Conservation (phyloP, 176 grass and related monocot genomes). For the Areca catechu region DNA sequence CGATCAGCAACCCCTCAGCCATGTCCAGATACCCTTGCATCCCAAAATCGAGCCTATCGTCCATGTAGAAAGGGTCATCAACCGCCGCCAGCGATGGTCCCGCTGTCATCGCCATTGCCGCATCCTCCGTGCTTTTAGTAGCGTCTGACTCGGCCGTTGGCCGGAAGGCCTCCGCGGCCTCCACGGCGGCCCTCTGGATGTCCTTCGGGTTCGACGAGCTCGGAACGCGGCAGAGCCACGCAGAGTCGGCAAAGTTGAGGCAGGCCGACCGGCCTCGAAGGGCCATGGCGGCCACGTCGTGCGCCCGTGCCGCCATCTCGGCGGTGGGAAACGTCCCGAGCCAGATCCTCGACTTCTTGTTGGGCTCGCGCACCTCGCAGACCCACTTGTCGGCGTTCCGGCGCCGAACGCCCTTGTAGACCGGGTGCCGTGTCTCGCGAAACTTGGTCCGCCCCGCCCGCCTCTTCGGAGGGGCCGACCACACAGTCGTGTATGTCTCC, state of each 20-base stretch:
- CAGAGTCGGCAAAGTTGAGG: constrained; percentile 94
- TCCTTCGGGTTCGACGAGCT: constrained; percentile 35
- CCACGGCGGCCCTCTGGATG: constrained; percentile 45
- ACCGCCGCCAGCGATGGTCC: background rate
- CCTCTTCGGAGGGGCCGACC: constrained; percentile 67
- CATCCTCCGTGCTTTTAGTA: background rate
- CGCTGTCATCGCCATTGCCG: background rate
- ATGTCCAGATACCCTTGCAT: constrained; percentile 57
- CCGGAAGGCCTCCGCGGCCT: constrained; percentile 43
- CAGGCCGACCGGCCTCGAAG: constrained; percentile 65
- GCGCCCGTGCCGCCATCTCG: constrained; percentile 88
- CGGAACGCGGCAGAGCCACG: constrained; percentile 33
- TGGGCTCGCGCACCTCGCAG: constrained; percentile 93
- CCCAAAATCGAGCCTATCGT: constrained; percentile 57
- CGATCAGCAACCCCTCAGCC: constrained; percentile 11
- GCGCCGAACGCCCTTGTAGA: constrained; percentile 79
- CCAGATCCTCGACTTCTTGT: constrained; percentile 83
- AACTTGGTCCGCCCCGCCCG: constrained; percentile 88
- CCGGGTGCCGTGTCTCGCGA: constrained; percentile 82
- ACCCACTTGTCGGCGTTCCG: constrained; percentile 81
- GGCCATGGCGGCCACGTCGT: constrained; percentile 74
- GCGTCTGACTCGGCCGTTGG: background rate
- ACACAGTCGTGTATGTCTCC: constrained; percentile 65
- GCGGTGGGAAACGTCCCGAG: constrained; percentile 80
- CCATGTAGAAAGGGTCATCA: constrained; percentile 1